Evolutionary conservation across 306 rosid genomes (phyloP), one percentile per base, ranked within the genome.

Genomic region (Carpinus fangiana): DNA sequence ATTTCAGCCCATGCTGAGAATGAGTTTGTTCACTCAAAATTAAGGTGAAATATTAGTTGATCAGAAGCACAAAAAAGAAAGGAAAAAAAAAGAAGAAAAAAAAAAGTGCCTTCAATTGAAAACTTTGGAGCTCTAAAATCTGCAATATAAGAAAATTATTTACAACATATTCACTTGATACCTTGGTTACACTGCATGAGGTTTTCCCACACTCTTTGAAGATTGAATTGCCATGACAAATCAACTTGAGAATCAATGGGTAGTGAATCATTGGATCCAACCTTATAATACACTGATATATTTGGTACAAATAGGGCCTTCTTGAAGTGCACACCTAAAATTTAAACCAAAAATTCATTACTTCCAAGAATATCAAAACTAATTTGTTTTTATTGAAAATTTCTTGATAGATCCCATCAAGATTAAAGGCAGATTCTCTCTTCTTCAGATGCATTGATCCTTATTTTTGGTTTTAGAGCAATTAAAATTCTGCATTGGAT

Each of bases 301-400:
- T 90, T 92, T 78, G 98, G 98, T 75, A 90, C 94, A 84, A 95
- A 93, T 52, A 95, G 86, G 1, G 98, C 98, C 86, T 88, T 92
- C 90, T 86, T 88, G 89, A 95, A 95, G 89, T 82, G 83, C 55
- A 95, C 88, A 81, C 96, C 98, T 95, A 77, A 72, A 80, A 43
- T 64, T 73, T 76, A 79, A 83, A 70, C 68, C 34, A 74, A 60
- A 73, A 59, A 21, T 36, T 79, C 47, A 13, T 48, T 17, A 60
- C 72, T 60, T 70, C 31, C 81, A 76, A 0, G 64, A 65, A 72
- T 59, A 59, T 47, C 9, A 77, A 34, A 1, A 36, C 26, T 21
- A n/a, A 73, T 36, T 65, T 77, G 68, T 83, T 52, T 74, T 17
- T 8, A 72, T 67, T 72, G 68, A 56, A 45, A 21, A 7, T 28